Conservation (phyloP, 495 filamentous ascomycete species). For the Aspergillus heteromorphus region DNA sequence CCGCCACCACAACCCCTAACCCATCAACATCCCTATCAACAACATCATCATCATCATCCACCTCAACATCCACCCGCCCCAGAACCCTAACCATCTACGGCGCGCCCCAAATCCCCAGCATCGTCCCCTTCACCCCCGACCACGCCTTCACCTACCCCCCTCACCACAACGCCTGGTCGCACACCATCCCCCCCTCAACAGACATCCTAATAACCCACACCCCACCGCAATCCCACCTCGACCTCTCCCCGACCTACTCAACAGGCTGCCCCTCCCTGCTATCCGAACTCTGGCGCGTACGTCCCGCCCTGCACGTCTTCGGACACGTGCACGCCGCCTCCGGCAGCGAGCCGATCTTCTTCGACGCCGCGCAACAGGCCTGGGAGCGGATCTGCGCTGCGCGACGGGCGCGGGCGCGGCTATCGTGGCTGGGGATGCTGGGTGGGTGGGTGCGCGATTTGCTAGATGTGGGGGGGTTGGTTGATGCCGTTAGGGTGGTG, state of each 20-base stretch:
- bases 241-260: slow-evolving; percentile 50
- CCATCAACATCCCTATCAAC: too few species aligned
- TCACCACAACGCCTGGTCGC: slow-evolving; percentile 56
- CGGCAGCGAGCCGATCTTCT: slow-evolving; percentile 63
- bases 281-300: slow-evolving; percentile 70
- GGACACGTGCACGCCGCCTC: slow-evolving; percentile 76
- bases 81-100: slow-evolving; percentile 54
- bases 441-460: slow-evolving; percentile 49
- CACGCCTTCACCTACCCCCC: slow-evolving; percentile 65
- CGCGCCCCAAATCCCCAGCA: slow-evolving; percentile 58
- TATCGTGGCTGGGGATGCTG: slow-evolving; percentile 21
- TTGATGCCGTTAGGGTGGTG: slow-evolving; percentile 55
- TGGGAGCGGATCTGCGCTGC: slow-evolving; percentile 59
- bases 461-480: slow-evolving; percentile 51
- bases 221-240: slow-evolving; percentile 64
- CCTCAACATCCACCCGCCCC: slow-evolving; percentile 13
- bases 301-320: slow-evolving; percentile 78
- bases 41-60: too few species aligned
- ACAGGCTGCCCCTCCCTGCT: slow-evolving; percentile 74
- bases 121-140: slow-evolving; percentile 47
- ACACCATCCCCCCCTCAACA: slow-evolving; percentile 64
- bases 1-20: slow-evolving; percentile 5
- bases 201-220: slow-evolving; percentile 87
- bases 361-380: slow-evolving; percentile 66
- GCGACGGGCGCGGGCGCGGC: slow-evolving; percentile 25